Evolutionary conservation across 2,329 filamentous ascomycete species (phyloP).

Genomic region (Aureobasidium sp.): DNA sequence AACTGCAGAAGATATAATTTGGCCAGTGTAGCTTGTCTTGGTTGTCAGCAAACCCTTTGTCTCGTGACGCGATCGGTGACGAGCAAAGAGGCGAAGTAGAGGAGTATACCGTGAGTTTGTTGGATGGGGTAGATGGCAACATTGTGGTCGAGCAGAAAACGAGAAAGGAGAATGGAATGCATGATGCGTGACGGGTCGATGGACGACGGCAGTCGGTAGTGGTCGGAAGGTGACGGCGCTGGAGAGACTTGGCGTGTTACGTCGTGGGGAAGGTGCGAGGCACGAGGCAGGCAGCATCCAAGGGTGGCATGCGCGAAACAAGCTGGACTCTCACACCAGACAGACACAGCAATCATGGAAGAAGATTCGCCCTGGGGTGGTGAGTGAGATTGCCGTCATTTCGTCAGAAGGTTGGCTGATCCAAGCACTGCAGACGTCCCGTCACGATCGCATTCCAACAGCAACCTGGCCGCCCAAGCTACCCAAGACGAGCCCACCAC

Average conservation of each 20-base stretch:
- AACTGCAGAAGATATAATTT: neutral
- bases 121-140: neutral
- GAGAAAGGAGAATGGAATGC: neutral
- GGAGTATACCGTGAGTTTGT: neutral
- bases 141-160: neutral
- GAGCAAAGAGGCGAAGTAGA: neutral
- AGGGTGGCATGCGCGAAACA: neutral
- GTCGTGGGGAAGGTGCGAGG: neutral
- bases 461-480: conserved; percentile 32
- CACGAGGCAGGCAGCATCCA: neutral
- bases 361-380: conserved; percentile 18
- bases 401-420: neutral
- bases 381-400: neutral
- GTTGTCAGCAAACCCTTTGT: too few species aligned
- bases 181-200: neutral
- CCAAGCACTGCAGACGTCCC: conserved; percentile 35
- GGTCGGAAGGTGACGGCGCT: neutral
- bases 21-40: neutral
- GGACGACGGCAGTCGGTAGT: neutral
- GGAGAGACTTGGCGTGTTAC: conserved; percentile 7
- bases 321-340: neutral
- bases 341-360: conserved; percentile 12
- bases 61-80: too few species aligned
- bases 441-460: conserved; percentile 35
- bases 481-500: conserved; percentile 21